These are phyloP conservation scores for Metarhizium robertsii DNA, from an alignment of 2,329 filamentous ascomycete species.

Conservation along the genomic window DNA sequence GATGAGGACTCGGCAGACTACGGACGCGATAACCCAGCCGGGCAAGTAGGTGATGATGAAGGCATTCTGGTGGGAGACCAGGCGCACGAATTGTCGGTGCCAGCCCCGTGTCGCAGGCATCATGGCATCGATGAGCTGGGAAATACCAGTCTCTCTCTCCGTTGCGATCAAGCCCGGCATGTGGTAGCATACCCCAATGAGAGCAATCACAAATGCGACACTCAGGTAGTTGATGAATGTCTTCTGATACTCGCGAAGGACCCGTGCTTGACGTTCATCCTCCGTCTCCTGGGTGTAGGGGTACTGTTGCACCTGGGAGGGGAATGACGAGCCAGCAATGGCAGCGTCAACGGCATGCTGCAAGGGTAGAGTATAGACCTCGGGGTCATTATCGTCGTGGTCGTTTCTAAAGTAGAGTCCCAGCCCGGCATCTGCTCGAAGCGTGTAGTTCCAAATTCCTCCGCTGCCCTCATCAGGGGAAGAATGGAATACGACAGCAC, in stretches of 20 bases:
- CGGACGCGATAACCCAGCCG: slow-evolving; percentile 31
- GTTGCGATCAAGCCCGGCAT: slow-evolving; percentile 60
- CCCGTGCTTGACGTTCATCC: slow-evolving; percentile 44
- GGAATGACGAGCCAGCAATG: slow-evolving; percentile 31
- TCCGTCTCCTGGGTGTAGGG: slow-evolving; percentile 23
- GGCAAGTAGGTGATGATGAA: slow-evolving; percentile 57
- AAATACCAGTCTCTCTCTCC: slow-evolving; percentile 62
- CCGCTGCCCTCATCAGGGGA: slow-evolving; percentile 51
- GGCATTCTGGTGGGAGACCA: slow-evolving; percentile 53
- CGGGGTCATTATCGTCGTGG: slow-evolving; percentile 47
- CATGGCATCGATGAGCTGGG: slow-evolving; percentile 68
- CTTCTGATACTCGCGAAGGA: slow-evolving; percentile 52
- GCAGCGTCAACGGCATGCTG: slow-evolving; percentile 59
- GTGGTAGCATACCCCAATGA: slow-evolving; percentile 63
- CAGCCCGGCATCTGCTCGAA: slow-evolving; percentile 53
- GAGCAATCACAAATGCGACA: slow-evolving; percentile 58
- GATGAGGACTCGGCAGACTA: slow-evolving; percentile 13
- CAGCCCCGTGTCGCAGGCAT: slow-evolving; percentile 52
- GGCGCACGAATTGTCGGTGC: slow-evolving; percentile 22
- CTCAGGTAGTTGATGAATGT: slow-evolving; percentile 56
- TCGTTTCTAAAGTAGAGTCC: slow-evolving; percentile 46
- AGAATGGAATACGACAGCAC: slow-evolving; percentile 61
- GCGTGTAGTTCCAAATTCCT: slow-evolving; percentile 60
- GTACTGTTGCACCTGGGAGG: slow-evolving; percentile 19
- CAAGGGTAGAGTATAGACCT: slow-evolving; percentile 59